Base-by-base conservation (phyloP, 305 asterid species). In the Andrographis paniculata region DNA sequence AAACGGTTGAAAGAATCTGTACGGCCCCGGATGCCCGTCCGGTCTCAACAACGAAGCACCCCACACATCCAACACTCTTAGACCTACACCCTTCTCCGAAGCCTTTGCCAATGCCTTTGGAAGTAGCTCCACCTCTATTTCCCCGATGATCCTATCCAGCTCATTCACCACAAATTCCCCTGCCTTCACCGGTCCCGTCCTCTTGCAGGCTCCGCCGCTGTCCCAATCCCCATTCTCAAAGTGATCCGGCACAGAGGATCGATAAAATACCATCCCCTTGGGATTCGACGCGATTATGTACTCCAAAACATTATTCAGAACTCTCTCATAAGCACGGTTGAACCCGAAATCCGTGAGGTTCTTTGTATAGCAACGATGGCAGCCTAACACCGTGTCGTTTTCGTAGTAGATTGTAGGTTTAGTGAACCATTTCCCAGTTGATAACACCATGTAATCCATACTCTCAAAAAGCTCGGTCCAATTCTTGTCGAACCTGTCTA, bases 11-110 rank as follows among this genome's bases (percentile, higher is more conserved):
- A 67, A 67, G 52, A 57, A 62, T 55, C 93, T 55, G 49, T 82
- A 85, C 0, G 78, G 70, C 3, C 95, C 95, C 0, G 95, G 93
- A 45, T 85, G 98, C 14, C 94, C 98, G 14, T 89, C 94, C 0
- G 95, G 93, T 48, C 98, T 58, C 82, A 78, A 4, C 50, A 78
- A 60, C 0, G 98, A 74, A 61, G 85, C 85, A 38, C 49, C 50
- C 18, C 48, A 71, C 50, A 85, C 82, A 41, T 89, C 91, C 1
- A 89, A 68, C 42, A 79, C 64, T 55, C 62, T 76, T 11, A 89
- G 67, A 43, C 65, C 68, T n/a, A 78, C 63, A 52, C 93, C 86
- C 5, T 49, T 72, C n/a, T 68, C 62, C 1, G 52, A 44, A 43
- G 80, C 93, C 54, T 61, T 60, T 16, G 4, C 58, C 3, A 49